Evolutionary conservation across 2,329 filamentous ascomycete genomes (phyloP).

Genomic region (Leptographium lundbergii): DNA sequence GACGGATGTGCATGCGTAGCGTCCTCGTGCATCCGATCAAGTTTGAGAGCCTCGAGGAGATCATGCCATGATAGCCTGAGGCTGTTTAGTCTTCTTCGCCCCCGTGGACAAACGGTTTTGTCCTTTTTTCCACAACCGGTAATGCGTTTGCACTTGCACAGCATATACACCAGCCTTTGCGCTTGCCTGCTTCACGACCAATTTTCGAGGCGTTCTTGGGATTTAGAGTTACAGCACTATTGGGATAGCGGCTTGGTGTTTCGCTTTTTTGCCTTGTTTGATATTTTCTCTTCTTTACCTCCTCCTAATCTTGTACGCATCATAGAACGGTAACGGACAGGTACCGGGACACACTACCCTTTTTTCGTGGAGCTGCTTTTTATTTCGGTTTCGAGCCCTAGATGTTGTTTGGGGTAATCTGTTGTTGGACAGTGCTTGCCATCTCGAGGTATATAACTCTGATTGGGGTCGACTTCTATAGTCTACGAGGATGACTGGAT

Average conservation of each 20-base stretch:
- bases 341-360: background rate
- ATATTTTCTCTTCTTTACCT: background rate
- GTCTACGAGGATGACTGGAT: too few relatives aligned
- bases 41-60: slow-evolving; percentile 30
- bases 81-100: background rate
- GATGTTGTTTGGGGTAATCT: too few relatives aligned
- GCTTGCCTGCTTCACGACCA: background rate
- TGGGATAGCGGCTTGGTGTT: background rate
- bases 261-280: background rate
- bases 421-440: too few relatives aligned
- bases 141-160: background rate
- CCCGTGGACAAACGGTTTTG: background rate
- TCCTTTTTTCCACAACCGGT: background rate
- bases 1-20: slow-evolving; percentile 65
- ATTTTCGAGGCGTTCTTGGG: background rate
- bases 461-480: too few relatives aligned
- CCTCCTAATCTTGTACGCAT: background rate
- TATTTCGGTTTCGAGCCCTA: background rate
- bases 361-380: background rate
- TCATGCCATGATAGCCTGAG: background rate
- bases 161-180: background rate
- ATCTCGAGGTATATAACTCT: too few relatives aligned
- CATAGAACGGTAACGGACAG: background rate
- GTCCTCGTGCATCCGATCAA: slow-evolving; percentile 79
- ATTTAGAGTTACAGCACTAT: background rate